phyloP scores from a whole-genome alignment of 345 rosid genomes.

The Pugionium dolabratum region DNA sequence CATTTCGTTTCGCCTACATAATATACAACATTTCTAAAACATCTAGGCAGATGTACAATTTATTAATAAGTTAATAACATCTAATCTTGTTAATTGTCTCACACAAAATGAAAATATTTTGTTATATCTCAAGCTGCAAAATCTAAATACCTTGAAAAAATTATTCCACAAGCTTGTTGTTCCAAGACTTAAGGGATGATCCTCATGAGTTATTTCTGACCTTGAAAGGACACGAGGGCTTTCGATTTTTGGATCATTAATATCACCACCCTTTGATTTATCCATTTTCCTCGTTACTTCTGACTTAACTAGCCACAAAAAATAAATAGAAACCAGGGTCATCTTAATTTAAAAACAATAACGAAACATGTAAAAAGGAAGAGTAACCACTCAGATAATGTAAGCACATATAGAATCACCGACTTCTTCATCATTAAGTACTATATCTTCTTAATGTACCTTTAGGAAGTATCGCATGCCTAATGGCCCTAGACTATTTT shows the following conservation, averaged over 20 bases:
- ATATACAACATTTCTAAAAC: not conserved
- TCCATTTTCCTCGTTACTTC: slow-evolving; percentile 87
- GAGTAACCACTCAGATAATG: not conserved
- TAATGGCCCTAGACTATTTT: slow-evolving; percentile 11
- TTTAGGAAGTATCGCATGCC: slow-evolving; percentile 5
- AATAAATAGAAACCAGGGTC: slow-evolving; percentile 51
- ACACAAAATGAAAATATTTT: not conserved
- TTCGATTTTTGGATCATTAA: slow-evolving; percentile 53
- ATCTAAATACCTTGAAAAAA: slow-evolving; percentile 76
- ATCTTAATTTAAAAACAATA: slow-evolving; percentile 27
- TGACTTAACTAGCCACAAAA: slow-evolving; percentile 91
- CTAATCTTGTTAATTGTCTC: not conserved
- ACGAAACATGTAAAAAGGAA: slow-evolving; percentile 2
- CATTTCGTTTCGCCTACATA: slow-evolving; percentile 6
- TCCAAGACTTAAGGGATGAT: slow-evolving; percentile 97
- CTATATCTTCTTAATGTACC: not conserved
- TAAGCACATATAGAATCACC: not conserved
- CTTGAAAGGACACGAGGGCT: slow-evolving; percentile 66
- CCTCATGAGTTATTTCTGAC: slow-evolving; percentile 76
- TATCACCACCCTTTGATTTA: slow-evolving; percentile 45
- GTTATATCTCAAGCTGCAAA: slow-evolving; percentile 5
- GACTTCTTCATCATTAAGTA: slow-evolving; percentile 17
- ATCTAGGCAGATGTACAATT: slow-evolving; percentile 4
- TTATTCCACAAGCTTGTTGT: slow-evolving; percentile 90
- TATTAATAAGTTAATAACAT: slow-evolving; percentile 1